phyloP scores from a whole-genome alignment of 371 early-diverging fungal species.

The Sporodiniella umbellata region DNA sequence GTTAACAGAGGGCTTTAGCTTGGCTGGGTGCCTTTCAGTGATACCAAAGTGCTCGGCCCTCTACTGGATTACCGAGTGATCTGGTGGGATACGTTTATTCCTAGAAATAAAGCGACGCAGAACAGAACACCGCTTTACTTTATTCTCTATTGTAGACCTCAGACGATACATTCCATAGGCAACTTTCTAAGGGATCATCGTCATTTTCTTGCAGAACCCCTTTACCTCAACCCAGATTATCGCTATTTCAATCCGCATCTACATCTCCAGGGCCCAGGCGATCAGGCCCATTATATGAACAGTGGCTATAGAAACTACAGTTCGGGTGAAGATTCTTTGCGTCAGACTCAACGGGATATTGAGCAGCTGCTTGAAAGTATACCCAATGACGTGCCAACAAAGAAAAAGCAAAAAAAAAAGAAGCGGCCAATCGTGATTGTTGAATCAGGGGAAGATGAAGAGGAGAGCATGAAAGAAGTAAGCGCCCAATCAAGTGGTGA shows the following conservation, averaged over 20 bases:
- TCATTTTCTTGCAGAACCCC: constrained; percentile 25
- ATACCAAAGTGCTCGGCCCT: constrained; percentile 43
- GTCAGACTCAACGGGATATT: constrained; percentile 33
- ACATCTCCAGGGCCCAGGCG: not conserved
- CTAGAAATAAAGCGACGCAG: constrained; percentile 28
- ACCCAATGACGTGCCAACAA: constrained; percentile 18
- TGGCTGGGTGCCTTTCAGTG: constrained; percentile 48
- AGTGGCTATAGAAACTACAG: not conserved
- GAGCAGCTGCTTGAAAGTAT: constrained; percentile 37
- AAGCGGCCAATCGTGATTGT: not conserved
- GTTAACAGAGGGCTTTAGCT: no score
- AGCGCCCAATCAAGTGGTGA: not conserved
- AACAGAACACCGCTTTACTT: constrained; percentile 36
- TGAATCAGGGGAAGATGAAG: constrained; percentile 14
- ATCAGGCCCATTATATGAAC: not conserved
- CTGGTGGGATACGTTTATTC: constrained; percentile 52
- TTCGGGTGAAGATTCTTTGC: not conserved
- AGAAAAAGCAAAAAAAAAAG: constrained; percentile 7
- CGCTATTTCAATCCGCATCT: constrained; percentile 32
- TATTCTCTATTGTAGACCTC: constrained; percentile 36
- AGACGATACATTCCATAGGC: constrained; percentile 8
- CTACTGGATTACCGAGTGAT: constrained; percentile 29
- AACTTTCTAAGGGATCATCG: constrained; percentile 14
- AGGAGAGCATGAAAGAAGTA: not conserved
- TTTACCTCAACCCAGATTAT: constrained; percentile 35